A percentile compares a stretch with the other conserved stretches of the same genome.
Conservation (phyloP, 352 stramenopile species). For the Nothophytophthora sp. region DNA sequence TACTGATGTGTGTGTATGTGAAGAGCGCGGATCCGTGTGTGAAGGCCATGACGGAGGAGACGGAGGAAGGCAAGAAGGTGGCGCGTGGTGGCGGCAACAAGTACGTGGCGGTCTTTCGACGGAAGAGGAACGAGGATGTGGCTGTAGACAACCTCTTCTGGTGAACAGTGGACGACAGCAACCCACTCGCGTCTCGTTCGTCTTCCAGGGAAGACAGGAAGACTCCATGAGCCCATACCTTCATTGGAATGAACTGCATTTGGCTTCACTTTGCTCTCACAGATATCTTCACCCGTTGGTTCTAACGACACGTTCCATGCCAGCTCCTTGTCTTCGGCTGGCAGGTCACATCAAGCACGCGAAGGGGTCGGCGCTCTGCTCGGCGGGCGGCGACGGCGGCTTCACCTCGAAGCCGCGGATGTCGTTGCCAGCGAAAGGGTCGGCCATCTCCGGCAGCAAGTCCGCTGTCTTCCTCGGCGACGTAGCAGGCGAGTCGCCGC, state of each 20-base stretch:
- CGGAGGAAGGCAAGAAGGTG: conserved; percentile 99
- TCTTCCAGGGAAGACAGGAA: conserved; percentile 3
- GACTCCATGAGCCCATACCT: not conserved
- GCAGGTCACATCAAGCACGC: conserved; percentile 59
- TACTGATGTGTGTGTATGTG: not conserved
- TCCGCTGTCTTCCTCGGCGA: conserved; percentile 7
- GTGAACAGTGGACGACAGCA: conserved; percentile 22
- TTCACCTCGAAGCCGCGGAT: conserved; percentile 55
- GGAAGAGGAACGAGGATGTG: conserved; percentile 64
- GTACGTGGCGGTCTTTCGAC: conserved; percentile 83
- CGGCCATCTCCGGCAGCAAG: conserved; percentile 30
- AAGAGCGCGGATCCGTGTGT: conserved; percentile 92
- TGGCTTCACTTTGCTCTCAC: conserved; percentile 7
- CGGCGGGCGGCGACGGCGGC: conserved; percentile 20
- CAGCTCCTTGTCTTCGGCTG: conserved; percentile 3
- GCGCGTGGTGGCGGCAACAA: conserved; percentile 89
- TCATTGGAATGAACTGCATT: conserved; percentile 33
- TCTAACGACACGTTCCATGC: conserved; percentile 14
- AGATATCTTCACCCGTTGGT: conserved; percentile 19
- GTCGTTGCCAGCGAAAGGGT: conserved; percentile 71
- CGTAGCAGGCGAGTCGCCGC: conserved; percentile 5
- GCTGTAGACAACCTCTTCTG: conserved; percentile 67
- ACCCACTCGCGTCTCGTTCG: not conserved
- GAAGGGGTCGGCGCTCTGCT: conserved; percentile 64
- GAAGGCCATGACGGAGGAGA: conserved; percentile 95